Conservation (phyloP, 2,329 filamentous ascomycete genomes). For the Fusarium euwallaceae region DNA sequence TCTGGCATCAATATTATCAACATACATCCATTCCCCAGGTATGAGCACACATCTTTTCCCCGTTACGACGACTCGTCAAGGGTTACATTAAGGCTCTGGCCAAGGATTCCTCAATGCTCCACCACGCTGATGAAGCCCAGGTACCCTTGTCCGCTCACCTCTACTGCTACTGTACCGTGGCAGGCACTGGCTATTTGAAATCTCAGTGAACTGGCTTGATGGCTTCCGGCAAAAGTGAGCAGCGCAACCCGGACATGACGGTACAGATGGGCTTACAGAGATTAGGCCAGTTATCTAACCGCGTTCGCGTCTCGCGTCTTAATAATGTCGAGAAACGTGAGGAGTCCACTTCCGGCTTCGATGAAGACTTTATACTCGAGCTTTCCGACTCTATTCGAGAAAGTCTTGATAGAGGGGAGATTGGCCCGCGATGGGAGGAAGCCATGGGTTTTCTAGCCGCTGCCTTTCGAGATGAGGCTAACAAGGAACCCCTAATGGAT, state of each 20-base stretch:
- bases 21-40: constrained; percentile 21
- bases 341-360: constrained; percentile 11
- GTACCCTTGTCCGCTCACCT: constrained; percentile 30
- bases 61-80: constrained; percentile 1
- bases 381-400: constrained; percentile 59
- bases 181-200: constrained; percentile 28
- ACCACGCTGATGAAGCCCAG: constrained; percentile 26
- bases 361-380: constrained; percentile 46
- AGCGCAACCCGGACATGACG: not conserved
- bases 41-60: constrained; percentile 11
- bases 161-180: constrained; percentile 13
- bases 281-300: constrained; percentile 29
- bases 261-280: constrained; percentile 26
- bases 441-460: constrained; percentile 57
- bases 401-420: constrained; percentile 50
- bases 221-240: constrained; percentile 36
- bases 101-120: constrained; percentile 4
- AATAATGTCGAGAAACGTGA: not conserved
- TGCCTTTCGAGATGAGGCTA: constrained; percentile 55
- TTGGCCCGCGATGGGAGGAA: constrained; percentile 52
- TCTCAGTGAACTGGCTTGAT: constrained; percentile 28
- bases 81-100: not conserved
- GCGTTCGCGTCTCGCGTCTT: constrained; percentile 19
- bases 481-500: constrained; percentile 50
- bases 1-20: constrained; percentile 5